Percentiles rank a stretch among this genome's conserved stretches.
These are phyloP conservation scores for Xylaria sp. DNA, from an alignment of 2,329 filamentous ascomycete species.

Conservation along the genomic window DNA sequence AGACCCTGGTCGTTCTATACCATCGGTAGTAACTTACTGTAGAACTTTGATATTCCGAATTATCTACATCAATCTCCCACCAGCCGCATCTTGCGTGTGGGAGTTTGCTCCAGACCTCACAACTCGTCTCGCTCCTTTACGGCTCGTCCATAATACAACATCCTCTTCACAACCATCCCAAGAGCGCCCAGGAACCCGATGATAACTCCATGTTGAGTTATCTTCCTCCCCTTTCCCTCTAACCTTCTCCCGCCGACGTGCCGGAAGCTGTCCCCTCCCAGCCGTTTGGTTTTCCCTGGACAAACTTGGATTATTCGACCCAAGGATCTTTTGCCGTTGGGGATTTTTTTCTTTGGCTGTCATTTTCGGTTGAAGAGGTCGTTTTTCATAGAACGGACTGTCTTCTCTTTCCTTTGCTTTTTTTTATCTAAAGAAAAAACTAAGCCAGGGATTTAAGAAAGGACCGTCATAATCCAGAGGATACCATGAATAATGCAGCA, in stretches of 20 bases:
- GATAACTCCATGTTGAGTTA: constrained; percentile 36
- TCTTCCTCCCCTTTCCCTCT: constrained; percentile 31
- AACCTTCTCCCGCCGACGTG: constrained; percentile 37
- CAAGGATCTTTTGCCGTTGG: constrained; percentile 42
- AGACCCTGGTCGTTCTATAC: constrained; percentile 42
- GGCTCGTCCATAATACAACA: constrained; percentile 23
- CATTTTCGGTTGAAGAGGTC: constrained; percentile 45
- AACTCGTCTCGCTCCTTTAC: constrained; percentile 19
- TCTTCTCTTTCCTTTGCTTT: constrained; percentile 48
- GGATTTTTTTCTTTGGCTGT: constrained; percentile 43
- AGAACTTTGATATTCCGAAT: constrained; percentile 47
- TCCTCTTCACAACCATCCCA: constrained; percentile 25
- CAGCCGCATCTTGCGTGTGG: constrained; percentile 38
- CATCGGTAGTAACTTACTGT: constrained; percentile 22
- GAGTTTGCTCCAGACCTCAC: constrained; percentile 36
- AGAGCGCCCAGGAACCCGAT: constrained; percentile 32
- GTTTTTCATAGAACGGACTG: constrained; percentile 46
- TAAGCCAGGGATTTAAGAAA: constrained; percentile 41
- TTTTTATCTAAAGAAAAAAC: constrained; percentile 41
- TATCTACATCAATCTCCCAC: constrained; percentile 44
- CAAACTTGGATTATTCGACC: constrained; percentile 58
- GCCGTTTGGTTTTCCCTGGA: constrained; percentile 37
- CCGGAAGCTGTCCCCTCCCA: constrained; percentile 31
- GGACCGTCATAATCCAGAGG: constrained; percentile 46
- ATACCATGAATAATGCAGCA: constrained; percentile 70